These are phyloP conservation scores for Yarrowia galli DNA, from an alignment of 1,139 yeast species.

Conservation along the genomic window DNA sequence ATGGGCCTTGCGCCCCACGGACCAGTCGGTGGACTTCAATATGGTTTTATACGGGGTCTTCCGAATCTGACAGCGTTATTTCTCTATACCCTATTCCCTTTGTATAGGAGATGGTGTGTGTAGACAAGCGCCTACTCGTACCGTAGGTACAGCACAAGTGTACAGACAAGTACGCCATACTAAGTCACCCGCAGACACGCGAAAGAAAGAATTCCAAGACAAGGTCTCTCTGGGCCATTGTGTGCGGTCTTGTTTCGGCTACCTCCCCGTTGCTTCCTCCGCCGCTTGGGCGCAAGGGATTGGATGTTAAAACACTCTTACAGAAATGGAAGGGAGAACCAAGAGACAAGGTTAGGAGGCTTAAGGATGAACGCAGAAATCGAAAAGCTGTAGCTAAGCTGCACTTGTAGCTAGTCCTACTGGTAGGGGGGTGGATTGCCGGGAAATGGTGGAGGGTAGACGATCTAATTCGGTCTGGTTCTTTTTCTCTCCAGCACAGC, in stretches of 20 bases:
- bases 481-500: too few relatives aligned
- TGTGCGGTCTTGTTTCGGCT: slow-evolving; percentile 7
- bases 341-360: background rate
- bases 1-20: too few relatives aligned
- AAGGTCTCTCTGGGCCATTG: background rate
- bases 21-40: too few relatives aligned
- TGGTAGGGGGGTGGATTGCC: too few relatives aligned
- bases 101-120: background rate
- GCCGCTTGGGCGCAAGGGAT: slow-evolving; percentile 34
- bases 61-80: slow-evolving; percentile 2
- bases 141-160: background rate
- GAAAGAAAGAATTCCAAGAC: background rate
- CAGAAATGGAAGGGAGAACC: slow-evolving; percentile 13
- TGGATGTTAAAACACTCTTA: slow-evolving; percentile 2
- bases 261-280: slow-evolving; percentile 15
- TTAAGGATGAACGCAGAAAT: background rate
- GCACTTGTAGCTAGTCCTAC: too few relatives aligned
- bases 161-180: background rate
- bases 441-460: too few relatives aligned
- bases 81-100: background rate
- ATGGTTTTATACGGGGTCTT: background rate
- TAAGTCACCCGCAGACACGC: background rate
- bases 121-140: background rate
- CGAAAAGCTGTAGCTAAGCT: background rate
- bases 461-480: too few relatives aligned